Evolutionary conservation across 1,139 yeast genomes (phyloP), one percentile per base, ranked within the genome.

Genomic region (Taphrina communis): DNA sequence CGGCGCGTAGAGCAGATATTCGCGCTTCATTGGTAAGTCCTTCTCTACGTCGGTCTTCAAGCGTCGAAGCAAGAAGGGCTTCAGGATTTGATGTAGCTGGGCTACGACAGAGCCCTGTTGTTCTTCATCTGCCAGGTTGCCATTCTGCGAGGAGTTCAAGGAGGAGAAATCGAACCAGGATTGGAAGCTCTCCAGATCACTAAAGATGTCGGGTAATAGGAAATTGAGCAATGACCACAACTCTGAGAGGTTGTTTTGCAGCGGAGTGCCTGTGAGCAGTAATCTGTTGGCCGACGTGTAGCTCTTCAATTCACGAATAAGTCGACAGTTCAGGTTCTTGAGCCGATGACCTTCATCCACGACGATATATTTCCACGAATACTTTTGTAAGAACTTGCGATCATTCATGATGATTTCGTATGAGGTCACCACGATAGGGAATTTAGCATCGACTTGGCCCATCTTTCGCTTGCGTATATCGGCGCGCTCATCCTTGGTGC

Each of bases 311-410:
- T 87, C 86, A 69, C 83, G 83, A 68, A 93, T 88, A 71, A 93
- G 81, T 72, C 87, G 80, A 76, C 96, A 89, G 73, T 92, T 87
- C 73, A 87, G 84, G 76, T 93, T 93, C 75, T 93, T 94, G 73
- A 93, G 80, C 55, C 98, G 82, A 78, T 93, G 98, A 6, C 98
- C 98, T 77, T 93, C 98, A 78, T 93, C 98, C n/a, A 93, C 96
- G 65, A 92, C 89, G 69, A 94, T 80, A 76, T 88, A 93, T 71
- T 88, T 88, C 97, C 97, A 93, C 44, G 80, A 78, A 7, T 84
- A 80, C 17, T 77, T 75, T 51, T 83, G 82, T 62, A 94, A 80
- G 72, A 78, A 83, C 41, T 78, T 74, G 66, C 84, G 83, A 76
- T 93, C 98, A 67, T 84, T 82, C 65, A 93, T 84, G 1, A 91